Percentiles rank a stretch among this genome's conserved stretches.
Evolutionary conservation across 1,284 basidiomycete species (phyloP).

Genomic region (Cutaneotrichosporon daszewskae): DNA sequence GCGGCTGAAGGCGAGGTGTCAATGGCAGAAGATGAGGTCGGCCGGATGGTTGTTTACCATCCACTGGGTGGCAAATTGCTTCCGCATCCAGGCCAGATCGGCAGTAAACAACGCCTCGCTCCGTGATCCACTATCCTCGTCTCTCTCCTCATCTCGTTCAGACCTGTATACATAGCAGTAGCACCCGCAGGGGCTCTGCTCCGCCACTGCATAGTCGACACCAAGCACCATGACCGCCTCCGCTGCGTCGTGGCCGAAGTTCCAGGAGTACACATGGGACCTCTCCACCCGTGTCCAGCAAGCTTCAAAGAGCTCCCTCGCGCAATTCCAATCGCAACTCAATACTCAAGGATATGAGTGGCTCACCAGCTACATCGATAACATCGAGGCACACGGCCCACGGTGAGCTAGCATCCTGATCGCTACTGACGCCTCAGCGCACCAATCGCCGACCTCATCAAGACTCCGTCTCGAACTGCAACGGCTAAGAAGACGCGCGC

Average conservation of each 20-base stretch:
- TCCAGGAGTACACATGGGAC: constrained; percentile 32
- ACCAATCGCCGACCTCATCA: constrained; percentile 43
- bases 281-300: constrained; percentile 28
- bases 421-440: constrained; percentile 20
- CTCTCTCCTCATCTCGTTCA: too few relatives aligned
- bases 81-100: too few relatives aligned
- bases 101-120: too few relatives aligned
- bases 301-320: constrained; percentile 29
- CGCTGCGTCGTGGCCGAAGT: constrained; percentile 11
- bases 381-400: constrained; percentile 24
- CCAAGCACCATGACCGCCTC: constrained; percentile 7
- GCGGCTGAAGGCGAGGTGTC: too few relatives aligned
- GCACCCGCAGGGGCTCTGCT: too few relatives aligned
- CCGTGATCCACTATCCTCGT: too few relatives aligned
- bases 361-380: constrained; percentile 43
- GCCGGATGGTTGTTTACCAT: too few relatives aligned
- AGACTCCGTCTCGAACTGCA: constrained; percentile 44
- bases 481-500: constrained; percentile 46
- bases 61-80: too few relatives aligned
- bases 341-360: constrained; percentile 41
- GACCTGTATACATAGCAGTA: too few relatives aligned
- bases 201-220: too few relatives aligned
- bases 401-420: constrained; percentile 13
- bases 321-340: constrained; percentile 36
- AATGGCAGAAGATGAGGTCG: too few relatives aligned